Percentiles rank a stretch among this genome's conserved stretches.
These are phyloP conservation scores for Exserohilum rostratum DNA, from an alignment of 2,329 filamentous ascomycete genomes.

Conservation along the genomic window DNA sequence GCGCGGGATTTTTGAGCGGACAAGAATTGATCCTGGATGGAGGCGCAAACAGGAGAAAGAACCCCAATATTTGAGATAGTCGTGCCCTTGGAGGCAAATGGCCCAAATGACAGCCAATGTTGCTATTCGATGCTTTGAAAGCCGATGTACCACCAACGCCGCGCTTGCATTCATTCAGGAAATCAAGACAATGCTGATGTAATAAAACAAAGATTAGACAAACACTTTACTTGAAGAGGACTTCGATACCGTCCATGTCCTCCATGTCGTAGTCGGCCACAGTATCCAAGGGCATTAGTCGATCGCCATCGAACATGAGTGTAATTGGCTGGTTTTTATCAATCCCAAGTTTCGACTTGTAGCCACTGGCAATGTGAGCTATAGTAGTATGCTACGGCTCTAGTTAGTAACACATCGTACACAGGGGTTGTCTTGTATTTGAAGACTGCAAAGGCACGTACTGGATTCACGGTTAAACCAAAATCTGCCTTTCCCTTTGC, in stretches of 20 bases:
- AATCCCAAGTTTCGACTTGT: conserved; percentile 29
- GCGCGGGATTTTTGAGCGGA: conserved; percentile 50
- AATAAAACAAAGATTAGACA: not conserved
- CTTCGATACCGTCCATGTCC: conserved; percentile 46
- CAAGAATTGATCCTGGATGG: conserved; percentile 31
- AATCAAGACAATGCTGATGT: not conserved
- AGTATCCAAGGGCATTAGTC: conserved; percentile 40
- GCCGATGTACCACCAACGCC: conserved; percentile 10
- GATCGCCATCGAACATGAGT: conserved; percentile 48
- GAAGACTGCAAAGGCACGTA: conserved; percentile 35
- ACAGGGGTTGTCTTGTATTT: not conserved
- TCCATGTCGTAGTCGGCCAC: conserved; percentile 45
- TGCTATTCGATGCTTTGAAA: not conserved
- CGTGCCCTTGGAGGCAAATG: not conserved
- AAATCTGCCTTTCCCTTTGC: conserved; percentile 59
- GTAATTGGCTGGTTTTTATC: conserved; percentile 37
- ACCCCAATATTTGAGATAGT: conserved; percentile 22
- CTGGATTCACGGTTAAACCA: conserved; percentile 56
- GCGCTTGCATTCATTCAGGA: conserved; percentile 1
- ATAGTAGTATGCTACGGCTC: conserved; percentile 37
- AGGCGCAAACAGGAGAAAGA: conserved; percentile 32
- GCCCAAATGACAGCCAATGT: not conserved
- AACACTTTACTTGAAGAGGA: conserved; percentile 43
- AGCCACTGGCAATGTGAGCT: conserved; percentile 38
- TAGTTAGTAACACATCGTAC: conserved; percentile 13